These are phyloP conservation scores for Colletotrichum chrysophilum DNA, from an alignment of 2,329 filamentous ascomycete species.

Conservation along the genomic window DNA sequence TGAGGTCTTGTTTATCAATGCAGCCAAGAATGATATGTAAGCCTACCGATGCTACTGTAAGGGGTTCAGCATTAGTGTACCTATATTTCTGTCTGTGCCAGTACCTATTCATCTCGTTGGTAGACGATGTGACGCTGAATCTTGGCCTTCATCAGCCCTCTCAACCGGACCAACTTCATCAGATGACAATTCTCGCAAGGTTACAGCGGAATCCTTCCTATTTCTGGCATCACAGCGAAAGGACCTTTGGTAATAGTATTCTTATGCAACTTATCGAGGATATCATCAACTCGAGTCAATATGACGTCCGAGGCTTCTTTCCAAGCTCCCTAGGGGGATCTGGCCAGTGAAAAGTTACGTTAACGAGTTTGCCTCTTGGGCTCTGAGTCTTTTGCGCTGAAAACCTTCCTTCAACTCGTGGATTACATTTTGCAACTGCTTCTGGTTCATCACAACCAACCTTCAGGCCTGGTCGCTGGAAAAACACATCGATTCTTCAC, in stretches of 20 bases:
- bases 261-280: not conserved
- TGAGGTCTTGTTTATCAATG: constrained; percentile 26
- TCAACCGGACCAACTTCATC: not conserved
- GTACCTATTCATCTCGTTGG: not conserved
- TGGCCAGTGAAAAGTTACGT: not conserved
- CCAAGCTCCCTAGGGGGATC: too few species aligned
- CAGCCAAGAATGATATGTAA: not conserved
- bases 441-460: not conserved
- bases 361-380: not conserved
- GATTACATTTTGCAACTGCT: not conserved
- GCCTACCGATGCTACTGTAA: not conserved
- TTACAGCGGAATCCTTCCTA: not conserved
- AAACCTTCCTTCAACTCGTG: not conserved
- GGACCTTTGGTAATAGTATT: not conserved
- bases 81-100: not conserved
- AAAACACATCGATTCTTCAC: not conserved
- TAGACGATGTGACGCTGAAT: not conserved
- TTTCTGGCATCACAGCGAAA: not conserved
- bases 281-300: not conserved
- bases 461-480: not conserved
- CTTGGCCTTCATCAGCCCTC: not conserved
- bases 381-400: not conserved
- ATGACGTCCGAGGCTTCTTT: not conserved
- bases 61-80: not conserved
- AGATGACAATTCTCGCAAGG: not conserved